A percentile compares a stretch with the other conserved stretches of the same genome.
Conservation (phyloP, 192 early-diverging fungal genomes). For the Backusella sp. region DNA sequence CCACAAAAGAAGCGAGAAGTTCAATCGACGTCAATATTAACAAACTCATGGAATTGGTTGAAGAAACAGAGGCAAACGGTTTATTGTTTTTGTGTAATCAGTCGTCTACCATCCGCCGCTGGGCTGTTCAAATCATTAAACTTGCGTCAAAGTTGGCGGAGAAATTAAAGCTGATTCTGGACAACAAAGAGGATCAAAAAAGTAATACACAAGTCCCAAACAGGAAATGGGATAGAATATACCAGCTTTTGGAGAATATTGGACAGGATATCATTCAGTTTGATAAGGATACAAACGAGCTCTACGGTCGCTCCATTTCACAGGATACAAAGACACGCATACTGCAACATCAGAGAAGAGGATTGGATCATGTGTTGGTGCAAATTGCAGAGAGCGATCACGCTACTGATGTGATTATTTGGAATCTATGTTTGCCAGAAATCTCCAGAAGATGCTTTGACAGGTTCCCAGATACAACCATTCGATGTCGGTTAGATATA, state of each 20-base stretch:
- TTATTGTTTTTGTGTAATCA: conserved; percentile 68
- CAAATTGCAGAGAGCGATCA: conserved; percentile 60
- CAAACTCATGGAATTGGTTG: conserved; percentile 47
- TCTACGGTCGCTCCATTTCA: conserved; percentile 41
- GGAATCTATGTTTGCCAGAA: conserved; percentile 67
- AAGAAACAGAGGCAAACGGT: conserved; percentile 74
- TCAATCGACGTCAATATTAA: conserved; percentile 19
- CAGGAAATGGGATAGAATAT: conserved; percentile 29
- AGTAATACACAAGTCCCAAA: neutral
- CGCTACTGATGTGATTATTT: conserved; percentile 56
- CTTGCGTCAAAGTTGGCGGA: conserved; percentile 52
- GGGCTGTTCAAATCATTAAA: conserved; percentile 61
- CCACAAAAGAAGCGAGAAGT: conserved; percentile 18
- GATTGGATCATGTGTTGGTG: conserved; percentile 51
- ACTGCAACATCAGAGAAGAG: conserved; percentile 51
- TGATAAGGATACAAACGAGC: conserved; percentile 47
- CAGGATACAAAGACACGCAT: conserved; percentile 42
- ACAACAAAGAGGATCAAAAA: neutral
- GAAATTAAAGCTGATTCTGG: conserved; percentile 25
- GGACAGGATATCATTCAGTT: conserved; percentile 51
- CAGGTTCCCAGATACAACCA: conserved; percentile 45
- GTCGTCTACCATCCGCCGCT: conserved; percentile 52
- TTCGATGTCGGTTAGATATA: conserved; percentile 54
- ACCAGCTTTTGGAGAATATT: conserved; percentile 33
- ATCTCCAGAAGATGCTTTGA: conserved; percentile 62